A percentile compares a stretch with the other conserved stretches of the same genome.
Conservation (phyloP, 495 filamentous ascomycete species). For the Hypoxylon subgilvum region DNA sequence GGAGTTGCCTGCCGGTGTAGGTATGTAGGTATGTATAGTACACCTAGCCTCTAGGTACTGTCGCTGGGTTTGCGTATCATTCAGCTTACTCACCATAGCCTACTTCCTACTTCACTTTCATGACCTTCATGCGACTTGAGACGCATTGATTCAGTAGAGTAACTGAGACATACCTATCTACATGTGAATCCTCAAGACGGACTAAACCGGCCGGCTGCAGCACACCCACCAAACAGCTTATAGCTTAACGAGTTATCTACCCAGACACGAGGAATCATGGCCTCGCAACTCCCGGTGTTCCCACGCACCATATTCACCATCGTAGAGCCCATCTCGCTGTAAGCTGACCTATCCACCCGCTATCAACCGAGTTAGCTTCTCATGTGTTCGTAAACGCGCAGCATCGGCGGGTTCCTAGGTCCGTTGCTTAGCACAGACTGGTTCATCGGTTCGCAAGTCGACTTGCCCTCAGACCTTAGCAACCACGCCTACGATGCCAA, state of each 20-base stretch:
- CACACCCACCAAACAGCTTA: too few species aligned
- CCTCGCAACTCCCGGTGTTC: constrained; percentile 56
- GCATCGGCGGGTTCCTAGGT: constrained; percentile 61
- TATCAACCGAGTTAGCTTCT: too few species aligned
- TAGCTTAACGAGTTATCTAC: too few species aligned
- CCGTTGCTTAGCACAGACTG: constrained; percentile 61
- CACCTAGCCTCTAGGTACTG: too few species aligned
- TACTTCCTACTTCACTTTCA: constrained; percentile 1
- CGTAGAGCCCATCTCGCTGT: constrained; percentile 73
- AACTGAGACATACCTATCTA: not conserved
- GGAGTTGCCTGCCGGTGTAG: too few species aligned
- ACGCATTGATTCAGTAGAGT: too few species aligned
- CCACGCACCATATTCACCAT: constrained; percentile 64
- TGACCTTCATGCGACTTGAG: too few species aligned
- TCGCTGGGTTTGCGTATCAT: too few species aligned
- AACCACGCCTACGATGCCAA: constrained; percentile 34
- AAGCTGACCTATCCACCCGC: constrained; percentile 39
- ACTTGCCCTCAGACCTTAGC: constrained; percentile 39
- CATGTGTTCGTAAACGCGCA: too few species aligned
- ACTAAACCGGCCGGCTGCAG: too few species aligned
- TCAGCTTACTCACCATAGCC: constrained; percentile 13
- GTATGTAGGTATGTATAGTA: too few species aligned
- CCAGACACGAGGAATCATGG: constrained; percentile 44
- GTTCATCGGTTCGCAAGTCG: constrained; percentile 68
- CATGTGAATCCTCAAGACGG: too few species aligned